A percentile compares a stretch with the other conserved stretches of the same genome.
phyloP scores from a whole-genome alignment of 345 rosid species.

The Populus ilicifolia region DNA sequence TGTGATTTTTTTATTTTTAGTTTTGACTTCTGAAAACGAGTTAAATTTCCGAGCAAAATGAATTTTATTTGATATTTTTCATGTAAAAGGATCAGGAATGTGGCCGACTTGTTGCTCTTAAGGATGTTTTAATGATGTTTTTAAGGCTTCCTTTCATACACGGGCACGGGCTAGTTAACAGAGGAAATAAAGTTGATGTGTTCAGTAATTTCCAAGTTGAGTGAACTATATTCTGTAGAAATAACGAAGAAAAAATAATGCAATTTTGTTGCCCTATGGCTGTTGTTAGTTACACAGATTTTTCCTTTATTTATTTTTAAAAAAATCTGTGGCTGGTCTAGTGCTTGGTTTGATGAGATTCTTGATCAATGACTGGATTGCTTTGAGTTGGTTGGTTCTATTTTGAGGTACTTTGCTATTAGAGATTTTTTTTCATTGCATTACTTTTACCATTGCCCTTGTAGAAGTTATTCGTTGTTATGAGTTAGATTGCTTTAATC shows the following conservation, averaged over 20 bases:
- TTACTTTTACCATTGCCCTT: background rate
- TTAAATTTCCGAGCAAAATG: background rate
- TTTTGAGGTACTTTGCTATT: background rate
- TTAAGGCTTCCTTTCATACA: background rate
- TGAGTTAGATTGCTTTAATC: background rate
- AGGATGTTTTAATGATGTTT: background rate
- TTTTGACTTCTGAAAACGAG: background rate
- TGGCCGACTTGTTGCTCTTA: background rate
- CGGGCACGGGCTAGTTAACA: background rate
- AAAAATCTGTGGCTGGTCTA: background rate
- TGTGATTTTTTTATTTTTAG: background rate
- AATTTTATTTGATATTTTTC: background rate
- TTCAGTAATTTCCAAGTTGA: background rate
- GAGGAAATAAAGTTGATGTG: background rate
- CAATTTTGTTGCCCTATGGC: background rate
- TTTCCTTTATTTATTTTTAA: background rate
- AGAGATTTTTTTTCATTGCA: background rate
- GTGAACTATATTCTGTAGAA: background rate
- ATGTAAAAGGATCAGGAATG: background rate
- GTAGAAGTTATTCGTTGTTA: background rate
- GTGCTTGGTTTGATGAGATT: background rate
- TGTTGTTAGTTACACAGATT: background rate
- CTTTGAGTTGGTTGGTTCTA: background rate
- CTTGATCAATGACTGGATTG: background rate
- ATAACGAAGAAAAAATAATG: background rate